Conservation (phyloP, 2,329 filamentous ascomycete species). For the Tolypocladium inflatum region DNA sequence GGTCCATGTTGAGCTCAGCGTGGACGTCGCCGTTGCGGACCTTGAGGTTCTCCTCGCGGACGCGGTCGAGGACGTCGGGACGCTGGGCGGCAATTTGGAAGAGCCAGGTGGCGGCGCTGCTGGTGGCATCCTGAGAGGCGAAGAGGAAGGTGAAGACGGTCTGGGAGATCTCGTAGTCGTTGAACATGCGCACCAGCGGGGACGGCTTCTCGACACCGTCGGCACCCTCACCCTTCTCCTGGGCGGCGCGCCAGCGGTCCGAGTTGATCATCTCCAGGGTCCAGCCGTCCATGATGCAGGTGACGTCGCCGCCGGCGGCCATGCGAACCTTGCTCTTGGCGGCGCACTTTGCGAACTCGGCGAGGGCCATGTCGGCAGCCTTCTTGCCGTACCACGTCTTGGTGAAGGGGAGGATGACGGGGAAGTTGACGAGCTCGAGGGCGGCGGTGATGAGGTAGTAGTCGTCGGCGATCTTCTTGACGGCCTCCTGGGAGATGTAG, state of each 20-base stretch:
- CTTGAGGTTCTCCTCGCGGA: constrained; percentile 82
- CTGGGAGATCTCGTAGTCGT: constrained; percentile 83
- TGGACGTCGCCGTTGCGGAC: constrained; percentile 66
- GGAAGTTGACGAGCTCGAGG: constrained; percentile 95
- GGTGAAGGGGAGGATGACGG: constrained; percentile 89
- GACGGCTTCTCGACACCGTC: constrained; percentile 71
- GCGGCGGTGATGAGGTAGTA: constrained; percentile 96
- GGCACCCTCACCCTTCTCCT: constrained; percentile 60
- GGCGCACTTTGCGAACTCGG: constrained; percentile 82
- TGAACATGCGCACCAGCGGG: constrained; percentile 76
- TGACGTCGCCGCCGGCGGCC: constrained; percentile 75
- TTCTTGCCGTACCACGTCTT: constrained; percentile 98
- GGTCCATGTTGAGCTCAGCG: constrained; percentile 65
- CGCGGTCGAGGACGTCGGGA: constrained; percentile 81
- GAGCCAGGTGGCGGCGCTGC: constrained; percentile 86
- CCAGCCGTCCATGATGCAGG: constrained; percentile 96
- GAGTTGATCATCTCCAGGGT: constrained; percentile 81
- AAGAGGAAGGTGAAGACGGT: constrained; percentile 96
- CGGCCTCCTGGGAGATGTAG: constrained; percentile 82
- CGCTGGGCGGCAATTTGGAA: constrained; percentile 92
- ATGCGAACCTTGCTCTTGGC: constrained; percentile 90
- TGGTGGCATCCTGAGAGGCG: constrained; percentile 94
- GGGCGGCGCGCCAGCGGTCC: constrained; percentile 67
- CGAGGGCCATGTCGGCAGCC: constrained; percentile 83
- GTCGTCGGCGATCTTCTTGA: constrained; percentile 92